Percentiles rank a stretch among this genome's conserved stretches.
These are phyloP conservation scores for Botryobasidium botryosum DNA, from an alignment of 768 basidiomycete species.

Conservation along the genomic window DNA sequence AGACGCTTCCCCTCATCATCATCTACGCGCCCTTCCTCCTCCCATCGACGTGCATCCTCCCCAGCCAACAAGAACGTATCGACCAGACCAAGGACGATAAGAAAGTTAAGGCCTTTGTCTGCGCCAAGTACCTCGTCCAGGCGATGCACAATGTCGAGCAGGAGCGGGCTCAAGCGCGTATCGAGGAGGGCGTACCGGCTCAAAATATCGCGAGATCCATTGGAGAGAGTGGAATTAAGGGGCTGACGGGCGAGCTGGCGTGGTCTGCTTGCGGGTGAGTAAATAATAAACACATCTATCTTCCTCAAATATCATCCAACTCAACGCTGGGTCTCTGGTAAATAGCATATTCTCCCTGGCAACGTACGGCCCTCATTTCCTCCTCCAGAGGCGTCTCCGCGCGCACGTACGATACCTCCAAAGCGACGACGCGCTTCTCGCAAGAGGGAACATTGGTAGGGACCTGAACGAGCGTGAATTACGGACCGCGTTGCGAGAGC, in stretches of 20 bases:
- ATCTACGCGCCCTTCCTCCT: slow-evolving; percentile 73
- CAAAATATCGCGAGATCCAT: slow-evolving; percentile 7
- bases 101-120: slow-evolving; percentile 9
- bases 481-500: slow-evolving; percentile 49
- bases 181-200: slow-evolving; percentile 14
- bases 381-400: slow-evolving; percentile 23
- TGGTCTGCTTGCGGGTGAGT: slow-evolving; percentile 44
- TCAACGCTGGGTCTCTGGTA: slow-evolving; percentile 14
- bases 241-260: slow-evolving; percentile 21
- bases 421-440: slow-evolving; percentile 47
- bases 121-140: neutral
- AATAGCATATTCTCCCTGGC: slow-evolving; percentile 21
- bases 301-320: slow-evolving; percentile 11
- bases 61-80: slow-evolving; percentile 59
- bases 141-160: slow-evolving; percentile 15
- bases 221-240: slow-evolving; percentile 15
- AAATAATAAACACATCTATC: neutral
- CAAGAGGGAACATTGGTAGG: slow-evolving; percentile 29
- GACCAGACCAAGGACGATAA: slow-evolving; percentile 23
- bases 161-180: slow-evolving; percentile 27
- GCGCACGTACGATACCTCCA: slow-evolving; percentile 27
- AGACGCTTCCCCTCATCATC: slow-evolving; percentile 66
- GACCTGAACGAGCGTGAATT: slow-evolving; percentile 38
- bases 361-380: slow-evolving; percentile 23
- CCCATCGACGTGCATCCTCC: slow-evolving; percentile 73